Evolutionary conservation across 345 rosid species (phyloP), one percentile per base, ranked within the genome.

Genomic region (Gossypioides kirkii): DNA sequence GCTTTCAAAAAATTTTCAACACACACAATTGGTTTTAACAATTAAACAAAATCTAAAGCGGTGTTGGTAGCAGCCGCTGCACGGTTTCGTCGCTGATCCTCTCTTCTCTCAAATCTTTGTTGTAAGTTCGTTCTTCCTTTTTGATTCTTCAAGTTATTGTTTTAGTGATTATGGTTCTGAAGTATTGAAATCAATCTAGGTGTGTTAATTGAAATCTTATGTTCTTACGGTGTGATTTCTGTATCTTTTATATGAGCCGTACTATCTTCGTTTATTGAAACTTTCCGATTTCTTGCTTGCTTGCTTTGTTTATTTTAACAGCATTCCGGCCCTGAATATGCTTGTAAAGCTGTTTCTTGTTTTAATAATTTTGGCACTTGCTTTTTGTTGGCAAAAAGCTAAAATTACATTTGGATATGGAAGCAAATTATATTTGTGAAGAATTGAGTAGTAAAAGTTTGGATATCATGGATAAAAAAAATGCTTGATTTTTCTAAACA

Each of bases 31-130:
- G 17, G 1, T 5, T 41, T 22, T n/a, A 4, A 26, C 5, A 23
- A 13, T 16, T 6, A 68, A 49, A 14, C 43, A 9, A 50, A 4
- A n/a, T 45, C 73, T 54, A 47, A 53, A 70, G 61, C 49, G 73
- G 61, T 70, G 28, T 10, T 43, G 61, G 47, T 13, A 47, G n/a
- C 73, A 20, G 26, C 73, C 28, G 73, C 61, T 52, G 73, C 61
- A 32, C 61, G 61, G 49, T 53, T 53, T 70, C 49, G 0, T 69
- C n/a, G 61, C 59, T 25, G 46, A 53, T 70, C 58, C 12, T 12
- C 53, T 14, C 54, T 46, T 53, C 41, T 28, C 5, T 20, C 43
- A 14, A 25, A 16, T 49, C 42, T 68, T 49, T 26, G 43, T 70
- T 53, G 73, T 70, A 70, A 70, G 61, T 59, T 70, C 46, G 32